phyloP scores from a whole-genome alignment of 2,329 filamentous ascomycete genomes.

The Blastomyces gilchristii region DNA sequence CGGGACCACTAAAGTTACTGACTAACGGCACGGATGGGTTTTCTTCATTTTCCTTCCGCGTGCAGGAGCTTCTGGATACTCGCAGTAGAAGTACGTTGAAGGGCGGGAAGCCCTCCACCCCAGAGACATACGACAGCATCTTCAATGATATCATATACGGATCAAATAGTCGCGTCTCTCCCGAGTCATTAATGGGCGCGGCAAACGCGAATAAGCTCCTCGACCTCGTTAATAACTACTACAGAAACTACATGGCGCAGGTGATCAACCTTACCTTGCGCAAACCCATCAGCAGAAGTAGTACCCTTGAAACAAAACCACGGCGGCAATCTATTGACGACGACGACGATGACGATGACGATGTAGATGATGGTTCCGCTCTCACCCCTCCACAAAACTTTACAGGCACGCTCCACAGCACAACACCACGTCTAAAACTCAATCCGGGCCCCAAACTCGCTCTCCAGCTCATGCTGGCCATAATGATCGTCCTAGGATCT shows the following conservation, averaged over 20 bases:
- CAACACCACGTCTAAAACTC: not conserved
- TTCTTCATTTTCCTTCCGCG: constrained; percentile 1
- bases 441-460: not conserved
- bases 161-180: not conserved
- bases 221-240: not conserved
- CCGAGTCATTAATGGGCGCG: not conserved
- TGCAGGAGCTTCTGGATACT: not conserved
- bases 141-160: not conserved
- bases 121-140: not conserved
- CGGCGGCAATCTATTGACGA: not conserved
- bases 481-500: not conserved
- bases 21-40: not conserved
- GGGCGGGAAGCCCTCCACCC: not conserved
- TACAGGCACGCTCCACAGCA: not conserved
- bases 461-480: not conserved
- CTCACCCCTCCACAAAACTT: not conserved
- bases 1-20: not conserved
- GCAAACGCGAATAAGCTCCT: not conserved
- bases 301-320: not conserved
- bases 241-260: not conserved
- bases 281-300: not conserved
- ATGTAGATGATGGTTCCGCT: not conserved
- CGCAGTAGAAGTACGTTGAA: not conserved
- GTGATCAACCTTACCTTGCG: not conserved
- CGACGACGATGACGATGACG: not conserved